Base-by-base conservation (phyloP, 768 basidiomycete genomes). In the Coprinellus aureogranulatus region DNA sequence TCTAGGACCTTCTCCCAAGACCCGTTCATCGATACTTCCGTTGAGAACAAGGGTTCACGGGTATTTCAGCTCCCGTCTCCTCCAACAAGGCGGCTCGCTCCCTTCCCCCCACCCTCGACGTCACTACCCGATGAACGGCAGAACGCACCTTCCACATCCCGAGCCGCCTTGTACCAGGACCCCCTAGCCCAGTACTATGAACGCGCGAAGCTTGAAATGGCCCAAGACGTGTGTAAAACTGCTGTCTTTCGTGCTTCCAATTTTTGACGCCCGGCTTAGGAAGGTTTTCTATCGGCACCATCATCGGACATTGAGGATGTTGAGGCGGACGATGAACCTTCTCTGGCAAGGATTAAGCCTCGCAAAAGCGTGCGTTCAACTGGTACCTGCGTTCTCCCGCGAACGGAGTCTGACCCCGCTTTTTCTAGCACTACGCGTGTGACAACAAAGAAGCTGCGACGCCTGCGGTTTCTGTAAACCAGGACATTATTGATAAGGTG, bases 401-500 rank as follows among this genome's bases (percentile, higher is more conserved):
- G 10, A 16, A 9, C 22, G 9, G 9, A 14, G 25, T 59, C 49
- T 58, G 25, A 45, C 37, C 31, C 44, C 40, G 18, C 41, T 45
- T 22, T 57, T 46, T 48, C 30, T 52, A 90, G 87, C 83, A 83
- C n/a, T 92, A 83, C 70, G 72, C 82, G 14, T 89, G 87, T 65
- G 88, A 92, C 60, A 71, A 71, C 16, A 81, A 79, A 61, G 73
- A 74, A 26, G 64, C 58, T 1, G 69, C 65, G 56, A 62, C n/a
- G n/a, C n/a, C 59, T 14, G 63, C 54, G 1, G 65, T 65, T 3
- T 85, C 83, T 57, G 75, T 76, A 2, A 93, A 93, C 65, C 86
- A 91, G 67, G 82, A 87, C 62, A 80, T 93, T 47, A 78, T 90
- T 30, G 85, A 87, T 64, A 90, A 89, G 78, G 90, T 84, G 60